These are phyloP conservation scores for Saccharomycopsis synnaedendra DNA, from an alignment of 805 yeast genomes.

Conservation along the genomic window DNA sequence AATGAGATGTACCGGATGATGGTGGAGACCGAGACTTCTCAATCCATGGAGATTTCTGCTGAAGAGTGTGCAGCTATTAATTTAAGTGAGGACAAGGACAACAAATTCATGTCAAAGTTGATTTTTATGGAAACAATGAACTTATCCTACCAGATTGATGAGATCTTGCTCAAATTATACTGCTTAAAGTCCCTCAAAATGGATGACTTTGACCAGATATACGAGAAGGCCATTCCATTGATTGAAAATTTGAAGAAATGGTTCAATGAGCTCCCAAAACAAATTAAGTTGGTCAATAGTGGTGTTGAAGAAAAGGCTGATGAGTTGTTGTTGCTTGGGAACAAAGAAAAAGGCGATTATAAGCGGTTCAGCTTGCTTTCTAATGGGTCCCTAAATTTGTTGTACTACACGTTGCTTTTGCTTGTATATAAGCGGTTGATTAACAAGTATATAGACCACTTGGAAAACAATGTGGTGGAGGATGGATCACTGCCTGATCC, in stretches of 20 bases:
- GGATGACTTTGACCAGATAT: constrained; percentile 19
- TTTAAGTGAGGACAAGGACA: background rate
- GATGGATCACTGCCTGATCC: too few relatives aligned
- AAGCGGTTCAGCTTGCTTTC: constrained; percentile 9
- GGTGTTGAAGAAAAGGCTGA: background rate
- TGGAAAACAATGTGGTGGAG: constrained; percentile 2
- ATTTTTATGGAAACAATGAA: constrained; percentile 21
- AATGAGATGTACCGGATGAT: constrained; percentile 16
- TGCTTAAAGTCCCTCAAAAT: constrained; percentile 19
- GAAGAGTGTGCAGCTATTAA: constrained; percentile 4
- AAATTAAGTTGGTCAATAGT: constrained; percentile 3
- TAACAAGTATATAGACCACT: constrained; percentile 18
- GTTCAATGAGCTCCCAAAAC: constrained; percentile 18
- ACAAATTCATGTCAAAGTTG: constrained; percentile 9
- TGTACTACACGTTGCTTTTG: constrained; percentile 18
- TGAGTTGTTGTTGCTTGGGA: background rate
- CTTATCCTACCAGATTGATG: constrained; percentile 19
- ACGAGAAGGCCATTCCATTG: constrained; percentile 15
- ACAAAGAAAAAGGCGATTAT: background rate
- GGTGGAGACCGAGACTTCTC: constrained; percentile 15
- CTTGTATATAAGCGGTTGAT: constrained; percentile 20
- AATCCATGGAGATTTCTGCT: constrained; percentile 3
- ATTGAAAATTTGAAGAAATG: constrained; percentile 18
- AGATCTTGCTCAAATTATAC: constrained; percentile 18
- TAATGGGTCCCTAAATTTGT: constrained; percentile 19